Percentiles rank a stretch among this genome's conserved stretches.
These are phyloP conservation scores for Ilex paraguariensis DNA, from an alignment of 305 asterid genomes.

Conservation along the genomic window DNA sequence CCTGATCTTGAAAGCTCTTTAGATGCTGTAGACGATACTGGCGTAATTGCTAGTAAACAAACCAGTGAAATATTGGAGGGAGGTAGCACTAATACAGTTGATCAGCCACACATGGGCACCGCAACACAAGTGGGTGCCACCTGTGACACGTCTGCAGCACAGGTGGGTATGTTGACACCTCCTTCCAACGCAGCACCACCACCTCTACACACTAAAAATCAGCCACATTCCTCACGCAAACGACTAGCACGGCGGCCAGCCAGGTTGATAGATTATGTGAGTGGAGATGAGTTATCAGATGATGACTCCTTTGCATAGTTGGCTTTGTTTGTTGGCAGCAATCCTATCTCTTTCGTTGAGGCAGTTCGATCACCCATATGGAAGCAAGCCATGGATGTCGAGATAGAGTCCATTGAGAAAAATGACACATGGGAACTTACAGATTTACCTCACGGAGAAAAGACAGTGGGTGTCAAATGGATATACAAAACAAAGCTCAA, in stretches of 20 bases:
- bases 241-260: too few species aligned
- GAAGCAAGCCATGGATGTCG: constrained; percentile 3
- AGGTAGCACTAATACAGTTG: too few species aligned
- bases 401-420: background rate
- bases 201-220: too few species aligned
- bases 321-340: too few species aligned
- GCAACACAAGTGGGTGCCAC: too few species aligned
- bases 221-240: too few species aligned
- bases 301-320: background rate
- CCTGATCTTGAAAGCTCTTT: background rate
- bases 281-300: background rate
- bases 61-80: too few species aligned
- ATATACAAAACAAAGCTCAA: constrained; percentile 3
- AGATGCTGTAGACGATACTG: background rate
- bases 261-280: background rate
- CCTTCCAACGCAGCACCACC: too few species aligned
- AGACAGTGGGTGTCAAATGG: constrained; percentile 2
- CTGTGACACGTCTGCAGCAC: too few species aligned
- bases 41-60: background rate
- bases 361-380: background rate
- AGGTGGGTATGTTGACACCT: too few species aligned
- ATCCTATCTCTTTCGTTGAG: background rate
- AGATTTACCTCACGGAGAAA: background rate
- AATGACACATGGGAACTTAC: constrained; percentile 1
- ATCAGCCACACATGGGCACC: too few species aligned